A percentile compares a stretch with the other conserved stretches of the same genome.
These are phyloP conservation scores for Gymnopilus dilepis DNA, from an alignment of 768 basidiomycete genomes.

Conservation along the genomic window DNA sequence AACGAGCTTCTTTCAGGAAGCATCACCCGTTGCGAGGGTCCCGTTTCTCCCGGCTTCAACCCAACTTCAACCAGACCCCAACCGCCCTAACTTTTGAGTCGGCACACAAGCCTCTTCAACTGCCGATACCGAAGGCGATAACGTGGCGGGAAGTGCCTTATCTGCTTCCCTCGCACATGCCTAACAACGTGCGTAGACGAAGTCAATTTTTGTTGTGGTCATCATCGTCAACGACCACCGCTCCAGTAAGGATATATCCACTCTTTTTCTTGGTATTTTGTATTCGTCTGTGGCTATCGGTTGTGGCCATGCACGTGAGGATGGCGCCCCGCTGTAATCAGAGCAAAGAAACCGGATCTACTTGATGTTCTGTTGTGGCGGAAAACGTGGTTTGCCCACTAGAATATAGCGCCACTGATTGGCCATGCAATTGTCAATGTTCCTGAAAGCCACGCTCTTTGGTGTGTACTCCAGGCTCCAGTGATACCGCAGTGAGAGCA, in stretches of 20 bases:
- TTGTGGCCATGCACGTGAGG: not conserved
- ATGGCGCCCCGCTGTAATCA: not conserved
- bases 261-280: not conserved
- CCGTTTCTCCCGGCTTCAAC: not conserved
- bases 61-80: not conserved
- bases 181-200: not conserved
- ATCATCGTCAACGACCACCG: not conserved
- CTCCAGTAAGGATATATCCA: not conserved
- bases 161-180: slow-evolving; percentile 8
- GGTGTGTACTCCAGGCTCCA: slow-evolving; percentile 32
- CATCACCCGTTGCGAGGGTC: not conserved
- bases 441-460: slow-evolving; percentile 39
- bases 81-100: not conserved
- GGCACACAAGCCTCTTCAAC: not conserved
- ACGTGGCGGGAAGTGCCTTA: slow-evolving; percentile 1
- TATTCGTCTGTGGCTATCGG: not conserved
- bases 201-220: not conserved
- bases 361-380: slow-evolving; percentile 4
- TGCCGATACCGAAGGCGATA: not conserved
- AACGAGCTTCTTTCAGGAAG: slow-evolving; percentile 19
- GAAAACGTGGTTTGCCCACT: slow-evolving; percentile 1
- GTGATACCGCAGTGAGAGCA: too few species aligned
- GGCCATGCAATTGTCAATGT: not conserved
- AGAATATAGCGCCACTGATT: not conserved
- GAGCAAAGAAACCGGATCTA: not conserved